phyloP scores from a whole-genome alignment of 495 filamentous ascomycete genomes.

The Podospora appendiculata region DNA sequence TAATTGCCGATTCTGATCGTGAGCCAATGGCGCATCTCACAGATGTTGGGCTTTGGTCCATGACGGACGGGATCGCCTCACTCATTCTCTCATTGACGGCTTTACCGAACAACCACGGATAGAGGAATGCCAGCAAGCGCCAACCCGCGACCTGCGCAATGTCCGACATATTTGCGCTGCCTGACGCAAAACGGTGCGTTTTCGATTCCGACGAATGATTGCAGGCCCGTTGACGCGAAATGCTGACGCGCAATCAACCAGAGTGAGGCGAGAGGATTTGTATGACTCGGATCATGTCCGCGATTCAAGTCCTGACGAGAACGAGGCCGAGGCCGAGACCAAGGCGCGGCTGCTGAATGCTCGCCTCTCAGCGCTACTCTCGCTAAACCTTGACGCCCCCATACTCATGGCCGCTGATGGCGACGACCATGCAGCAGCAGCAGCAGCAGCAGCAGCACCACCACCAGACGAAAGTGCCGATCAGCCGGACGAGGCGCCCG shows the following conservation, averaged over 20 bases:
- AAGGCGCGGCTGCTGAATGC: constrained; percentile 33
- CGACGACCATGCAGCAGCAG: not conserved
- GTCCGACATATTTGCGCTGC: constrained; percentile 41
- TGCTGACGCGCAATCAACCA: constrained; percentile 12
- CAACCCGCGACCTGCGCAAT: too few relatives aligned
- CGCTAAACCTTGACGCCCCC: constrained; percentile 20
- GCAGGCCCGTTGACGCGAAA: not conserved
- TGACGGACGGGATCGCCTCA: too few relatives aligned
- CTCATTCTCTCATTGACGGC: too few relatives aligned
- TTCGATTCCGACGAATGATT: not conserved
- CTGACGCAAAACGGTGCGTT: constrained; percentile 45
- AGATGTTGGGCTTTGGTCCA: too few relatives aligned
- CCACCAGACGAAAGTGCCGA: not conserved
- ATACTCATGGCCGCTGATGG: not conserved
- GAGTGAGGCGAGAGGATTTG: constrained; percentile 46
- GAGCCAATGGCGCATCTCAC: too few relatives aligned
- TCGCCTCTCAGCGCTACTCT: constrained; percentile 31
- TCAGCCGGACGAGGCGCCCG: constrained; percentile 18
- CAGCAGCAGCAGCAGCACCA: too few relatives aligned
- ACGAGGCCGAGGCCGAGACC: constrained; percentile 22
- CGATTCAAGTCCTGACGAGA: constrained; percentile 11
- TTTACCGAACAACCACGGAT: too few relatives aligned
- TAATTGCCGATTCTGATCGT: too few relatives aligned
- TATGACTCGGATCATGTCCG: constrained; percentile 27
- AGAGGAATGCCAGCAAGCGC: too few relatives aligned